Evolutionary conservation across 139 green algal genomes (phyloP).

Genomic region (Chlamydomonas incerta): DNA sequence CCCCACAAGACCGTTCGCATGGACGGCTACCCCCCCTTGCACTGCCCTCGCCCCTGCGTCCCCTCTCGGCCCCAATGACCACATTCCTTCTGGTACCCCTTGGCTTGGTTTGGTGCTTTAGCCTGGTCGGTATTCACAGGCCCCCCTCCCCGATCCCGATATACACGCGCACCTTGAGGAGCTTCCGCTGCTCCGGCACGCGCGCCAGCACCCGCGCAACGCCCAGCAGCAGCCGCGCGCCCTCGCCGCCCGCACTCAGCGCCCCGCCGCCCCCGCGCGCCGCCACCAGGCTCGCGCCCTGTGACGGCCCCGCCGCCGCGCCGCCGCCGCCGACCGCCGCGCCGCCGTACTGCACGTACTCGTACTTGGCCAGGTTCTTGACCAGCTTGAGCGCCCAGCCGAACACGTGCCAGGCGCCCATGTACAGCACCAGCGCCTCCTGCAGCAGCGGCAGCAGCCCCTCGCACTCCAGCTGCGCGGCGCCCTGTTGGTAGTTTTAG

Average conservation of each 20-base stretch:
- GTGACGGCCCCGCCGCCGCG: background rate
- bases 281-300: too few species aligned
- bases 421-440: slow-evolving; percentile 49
- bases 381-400: slow-evolving; percentile 48
- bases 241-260: slow-evolving; percentile 21
- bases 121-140: background rate
- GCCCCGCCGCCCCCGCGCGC: background rate
- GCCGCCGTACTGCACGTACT: slow-evolving; percentile 6
- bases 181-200: slow-evolving; percentile 54
- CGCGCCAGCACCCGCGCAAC: slow-evolving; percentile 50
- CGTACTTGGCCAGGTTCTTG: slow-evolving; percentile 54
- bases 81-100: background rate
- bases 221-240: slow-evolving; percentile 47
- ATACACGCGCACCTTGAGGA: slow-evolving; percentile 43
- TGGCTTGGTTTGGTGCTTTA: too few species aligned
- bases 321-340: background rate
- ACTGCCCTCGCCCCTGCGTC: too few species aligned
- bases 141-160: background rate
- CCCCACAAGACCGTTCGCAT: too few species aligned
- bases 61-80: too few species aligned
- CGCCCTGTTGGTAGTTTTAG: too few species aligned
- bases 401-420: slow-evolving; percentile 53
- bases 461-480: slow-evolving; percentile 42
- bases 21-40: too few species aligned
- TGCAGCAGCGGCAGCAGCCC: slow-evolving; percentile 30